Percentiles rank a stretch among this genome's conserved stretches.
phyloP scores from a whole-genome alignment of 805 yeast species.

The Metschnikowia borealis region DNA sequence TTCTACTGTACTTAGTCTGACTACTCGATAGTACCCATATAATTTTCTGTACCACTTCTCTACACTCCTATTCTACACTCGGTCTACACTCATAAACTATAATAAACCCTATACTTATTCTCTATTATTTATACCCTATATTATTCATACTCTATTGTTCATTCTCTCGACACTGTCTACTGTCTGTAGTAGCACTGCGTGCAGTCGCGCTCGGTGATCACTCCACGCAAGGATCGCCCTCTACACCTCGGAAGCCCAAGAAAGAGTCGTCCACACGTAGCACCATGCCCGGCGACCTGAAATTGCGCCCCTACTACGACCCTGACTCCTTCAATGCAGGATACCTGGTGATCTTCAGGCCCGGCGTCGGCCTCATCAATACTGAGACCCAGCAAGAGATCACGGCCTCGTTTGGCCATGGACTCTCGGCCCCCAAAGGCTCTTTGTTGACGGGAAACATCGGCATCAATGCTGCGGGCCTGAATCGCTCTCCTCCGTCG shows the following conservation, averaged over 20 bases:
- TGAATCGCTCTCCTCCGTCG: neutral
- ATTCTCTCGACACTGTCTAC: too few species aligned
- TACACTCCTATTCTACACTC: too few species aligned
- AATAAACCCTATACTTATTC: too few species aligned
- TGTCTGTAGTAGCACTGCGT: neutral
- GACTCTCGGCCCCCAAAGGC: constrained; percentile 4
- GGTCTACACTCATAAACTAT: too few species aligned
- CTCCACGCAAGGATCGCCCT: neutral
- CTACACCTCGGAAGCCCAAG: neutral
- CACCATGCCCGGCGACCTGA: constrained; percentile 18
- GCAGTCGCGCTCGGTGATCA: constrained; percentile 3
- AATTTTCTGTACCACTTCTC: too few species aligned
- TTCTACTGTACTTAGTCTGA: too few species aligned
- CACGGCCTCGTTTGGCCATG: constrained; percentile 24
- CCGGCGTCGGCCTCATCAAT: constrained; percentile 58
- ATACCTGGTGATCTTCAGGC: constrained; percentile 55
- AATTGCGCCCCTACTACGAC: constrained; percentile 65
- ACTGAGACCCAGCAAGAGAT: constrained; percentile 38
- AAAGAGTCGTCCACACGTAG: neutral
- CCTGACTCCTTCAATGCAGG: constrained; percentile 65
- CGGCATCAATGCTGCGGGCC: constrained; percentile 8
- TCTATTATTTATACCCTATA: too few species aligned
- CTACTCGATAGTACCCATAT: too few species aligned
- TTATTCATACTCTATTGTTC: too few species aligned
- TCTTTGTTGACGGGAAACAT: constrained; percentile 10